Base-by-base conservation (phyloP, 495 filamentous ascomycete genomes). In the Neurospora sp. region DNA sequence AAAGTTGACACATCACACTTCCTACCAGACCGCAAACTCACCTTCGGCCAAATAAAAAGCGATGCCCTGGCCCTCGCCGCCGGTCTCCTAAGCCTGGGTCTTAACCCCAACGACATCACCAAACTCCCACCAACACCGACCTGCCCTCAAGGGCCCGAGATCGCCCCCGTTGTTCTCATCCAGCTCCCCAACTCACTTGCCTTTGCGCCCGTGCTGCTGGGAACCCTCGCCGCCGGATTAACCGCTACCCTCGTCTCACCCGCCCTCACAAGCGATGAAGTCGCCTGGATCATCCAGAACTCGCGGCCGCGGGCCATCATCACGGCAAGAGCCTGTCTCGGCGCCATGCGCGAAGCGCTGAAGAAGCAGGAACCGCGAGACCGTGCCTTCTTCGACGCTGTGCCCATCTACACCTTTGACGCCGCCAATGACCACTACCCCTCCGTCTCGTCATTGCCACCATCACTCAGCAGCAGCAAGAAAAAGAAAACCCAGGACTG, bases 201-300 rank as follows among this genome's bases (percentile, higher is more conserved):
- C 14, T 79, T 81, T 59, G 74, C 75, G 4, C 78, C 79, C 3
- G 44, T 80, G 39, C 65, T 80, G 0, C 71, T 80, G 53, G 79
- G 79, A 42, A 70, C 70, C 10, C 71, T 80, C 39, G 79, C 79
- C 7, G 65, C 79, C 10, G 77, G 77, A n/a, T 71, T 80, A 41
- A 81, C 79, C 2, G 79, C 79, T 1, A 81, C 79, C 0, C 74
- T 81, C 31, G 79, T 75, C 31, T 80, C 82, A 3, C 81, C 82
- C 4, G 77, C 77, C 39, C 75, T 82, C 6, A 78, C 81, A 5
- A 78, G 78, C 71, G 79, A 79, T 73, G 80, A 79, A 70, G 69
- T 80, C 38, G 71, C 75, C 47, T 81, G 79, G 79, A 77, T 81
- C 70, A 69, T 81, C 68, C 78, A 80, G 35, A 81, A 81, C 42